Evolutionary conservation across 371 early-diverging fungal genomes (phyloP).

Genomic region (Phascolomyces articulosus): DNA sequence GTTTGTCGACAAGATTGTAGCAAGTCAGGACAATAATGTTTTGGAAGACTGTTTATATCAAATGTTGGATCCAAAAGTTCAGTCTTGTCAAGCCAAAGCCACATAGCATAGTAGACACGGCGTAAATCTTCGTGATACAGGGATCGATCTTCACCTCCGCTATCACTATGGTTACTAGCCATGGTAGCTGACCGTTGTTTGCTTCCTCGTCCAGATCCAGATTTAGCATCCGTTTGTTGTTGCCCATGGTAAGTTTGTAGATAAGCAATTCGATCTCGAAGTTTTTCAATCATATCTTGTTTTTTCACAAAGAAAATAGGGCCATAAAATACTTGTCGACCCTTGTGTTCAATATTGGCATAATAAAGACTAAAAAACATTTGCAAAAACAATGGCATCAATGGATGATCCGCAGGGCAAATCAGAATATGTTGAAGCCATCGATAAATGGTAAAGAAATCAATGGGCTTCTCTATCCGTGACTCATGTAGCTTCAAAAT

Average conservation of each 20-base stretch:
- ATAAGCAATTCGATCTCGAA: conserved; percentile 51
- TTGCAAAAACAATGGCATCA: conserved; percentile 62
- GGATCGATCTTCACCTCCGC: conserved; percentile 24
- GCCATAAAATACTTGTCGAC: conserved; percentile 45
- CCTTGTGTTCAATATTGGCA: conserved; percentile 25
- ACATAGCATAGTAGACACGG: conserved; percentile 61
- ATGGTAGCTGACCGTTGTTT: too few species aligned
- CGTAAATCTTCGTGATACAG: conserved; percentile 35
- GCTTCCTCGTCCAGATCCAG: not conserved
- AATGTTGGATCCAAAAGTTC: conserved; percentile 33
- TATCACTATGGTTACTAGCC: not conserved
- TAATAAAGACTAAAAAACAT: conserved; percentile 72
- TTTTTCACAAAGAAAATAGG: conserved; percentile 52
- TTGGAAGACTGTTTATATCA: conserved; percentile 44
- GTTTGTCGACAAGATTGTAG: conserved; percentile 31
- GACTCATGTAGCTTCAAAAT: conserved; percentile 33
- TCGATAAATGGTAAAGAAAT: conserved; percentile 61
- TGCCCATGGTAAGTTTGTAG: conserved; percentile 52
- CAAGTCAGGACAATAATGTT: conserved; percentile 37
- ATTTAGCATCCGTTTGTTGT: conserved; percentile 6
- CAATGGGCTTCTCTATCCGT: conserved; percentile 48
- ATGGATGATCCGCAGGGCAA: conserved; percentile 51
- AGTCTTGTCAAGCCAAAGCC: conserved; percentile 65
- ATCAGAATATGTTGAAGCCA: conserved; percentile 59
- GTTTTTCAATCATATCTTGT: conserved; percentile 43